Evolutionary conservation across 2,329 filamentous ascomycete genomes (phyloP), one percentile per base, ranked within the genome.

Genomic region (Macroventuria anomochaeta): DNA sequence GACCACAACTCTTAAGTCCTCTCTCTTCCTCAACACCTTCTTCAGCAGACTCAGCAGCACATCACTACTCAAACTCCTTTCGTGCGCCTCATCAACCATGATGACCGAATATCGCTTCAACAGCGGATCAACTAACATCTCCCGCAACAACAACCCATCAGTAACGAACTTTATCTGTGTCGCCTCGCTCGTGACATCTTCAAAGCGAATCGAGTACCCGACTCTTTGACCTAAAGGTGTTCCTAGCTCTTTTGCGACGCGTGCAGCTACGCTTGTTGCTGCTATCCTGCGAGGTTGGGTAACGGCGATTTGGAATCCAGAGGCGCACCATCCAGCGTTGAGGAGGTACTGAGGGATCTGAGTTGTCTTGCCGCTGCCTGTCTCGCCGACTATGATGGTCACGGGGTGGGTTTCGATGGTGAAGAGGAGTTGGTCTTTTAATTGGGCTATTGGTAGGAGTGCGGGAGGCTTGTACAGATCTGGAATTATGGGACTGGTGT

Each of bases 11-110:
- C 92, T 86, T 46, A 97, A 76, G 53, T 97, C 93, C 7, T 88
- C 84, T 36, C 95, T 83, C 67, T 86, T 88, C 72, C 85, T 91
- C 48, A 86, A 79, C 43, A 99, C 93, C 74, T 97, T 97, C 73
- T 96, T 97, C 32, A 99, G 76, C 12, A 97, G 79, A 0, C 95
- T 93, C 3, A 99, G 83, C 7, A 97, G 80, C 11, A 99, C 85
- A 69, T 99, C 95, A 0, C 93, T 96, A 72, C 91, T 96, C 54
- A 97, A 83, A 41, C 92, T 96, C 47, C 95, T 83, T 75, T 97
- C 93, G 71, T 99, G 95, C 6, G 93, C 95, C 76, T 97, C 93
- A 70, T 99, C 95, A 7, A 99, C 89, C 91, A 99, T 97, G 65
- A 99, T 91, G 37, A 96, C 89, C 0, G 92, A 96, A 72, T 99